Base-by-base conservation (phyloP, 2,329 filamentous ascomycete species). In the Huntiella savannae region DNA sequence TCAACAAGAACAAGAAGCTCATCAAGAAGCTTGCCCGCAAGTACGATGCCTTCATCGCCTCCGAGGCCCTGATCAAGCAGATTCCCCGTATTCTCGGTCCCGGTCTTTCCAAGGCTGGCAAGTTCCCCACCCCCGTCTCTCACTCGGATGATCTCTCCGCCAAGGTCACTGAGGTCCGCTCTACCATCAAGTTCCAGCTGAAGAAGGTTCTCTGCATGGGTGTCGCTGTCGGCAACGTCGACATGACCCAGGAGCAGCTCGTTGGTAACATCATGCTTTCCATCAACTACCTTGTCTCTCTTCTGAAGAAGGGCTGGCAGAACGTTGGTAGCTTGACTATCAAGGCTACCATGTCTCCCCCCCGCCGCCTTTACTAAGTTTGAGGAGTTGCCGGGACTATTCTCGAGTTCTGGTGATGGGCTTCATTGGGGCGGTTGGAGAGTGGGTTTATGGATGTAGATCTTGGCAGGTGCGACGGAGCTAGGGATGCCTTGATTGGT, bases 1-100 rank as follows among this genome's bases (percentile, higher is more conserved):
- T 98, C 59, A 98, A 98, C 82, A 98, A 98, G 85, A 98, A 98
- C 85, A 96, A 98, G 84, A 98, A 98, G 82, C 81, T 96, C 63
- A 95, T 98, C 81, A 98, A 98, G 86, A 98, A 98, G 82, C 83
- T 98, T 57, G 91, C 91, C 55, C 86, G 87, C 79, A 98, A 98
- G 77, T 96, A 98, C 80, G 91, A 98, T 70, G 91, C 91, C 59
- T 98, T 98, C 73, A 71, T 98, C 65, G 82, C 91, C 66, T 96
- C 88, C 65, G 91, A 98, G 64, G 73, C 82, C 62, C 73, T 98
- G 63, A 95, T 98, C 81, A 95, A 94, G 82, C 87, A 95, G 77
- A 96, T 98, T 61, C 91, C 91, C 60, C 91, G 91, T 95, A 86
- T 98, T 67, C 73, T 98, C 65, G 91, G 91, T 68, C 91, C 87